These are phyloP conservation scores for Candida ponderosae DNA, from an alignment of 805 yeast species.

Conservation along the genomic window DNA sequence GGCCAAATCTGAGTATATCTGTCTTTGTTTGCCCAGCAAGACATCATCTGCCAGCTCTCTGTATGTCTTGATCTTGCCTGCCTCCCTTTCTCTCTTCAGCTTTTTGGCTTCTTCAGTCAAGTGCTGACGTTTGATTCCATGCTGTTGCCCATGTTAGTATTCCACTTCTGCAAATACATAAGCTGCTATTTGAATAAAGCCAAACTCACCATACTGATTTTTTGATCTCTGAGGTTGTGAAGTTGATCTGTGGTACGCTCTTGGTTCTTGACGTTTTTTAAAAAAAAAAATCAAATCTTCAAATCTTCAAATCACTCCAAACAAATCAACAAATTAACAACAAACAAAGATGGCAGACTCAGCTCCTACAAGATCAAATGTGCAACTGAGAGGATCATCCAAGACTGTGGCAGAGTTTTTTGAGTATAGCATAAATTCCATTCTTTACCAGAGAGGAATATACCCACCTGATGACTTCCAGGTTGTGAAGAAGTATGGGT, in stretches of 20 bases:
- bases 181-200: no score
- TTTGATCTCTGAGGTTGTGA: no score
- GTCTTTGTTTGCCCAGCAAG: slow-evolving; percentile 25
- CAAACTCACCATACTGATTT: neutral
- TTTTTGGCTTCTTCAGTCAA: slow-evolving; percentile 48
- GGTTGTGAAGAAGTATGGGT: slow-evolving; percentile 69
- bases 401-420: slow-evolving; percentile 77
- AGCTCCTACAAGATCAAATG: slow-evolving; percentile 38
- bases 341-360: neutral
- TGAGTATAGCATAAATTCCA: slow-evolving; percentile 70
- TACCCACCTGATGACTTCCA: slow-evolving; percentile 84
- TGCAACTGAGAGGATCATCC: slow-evolving; percentile 59
- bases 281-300: no score
- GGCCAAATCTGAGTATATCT: slow-evolving; percentile 26
- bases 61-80: slow-evolving; percentile 50
- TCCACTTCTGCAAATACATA: neutral
- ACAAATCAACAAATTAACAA: neutral
- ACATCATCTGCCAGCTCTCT: slow-evolving; percentile 35
- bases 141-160: slow-evolving; percentile 32
- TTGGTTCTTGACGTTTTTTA: no score
- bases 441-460: slow-evolving; percentile 82
- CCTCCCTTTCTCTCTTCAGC: slow-evolving; percentile 50
- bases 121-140: slow-evolving; percentile 59
- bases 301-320: neutral
- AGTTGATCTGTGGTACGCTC: no score